Evolutionary conservation across 148 eudicot genomes (phyloP).

Genomic region (Simmondsia chinensis): DNA sequence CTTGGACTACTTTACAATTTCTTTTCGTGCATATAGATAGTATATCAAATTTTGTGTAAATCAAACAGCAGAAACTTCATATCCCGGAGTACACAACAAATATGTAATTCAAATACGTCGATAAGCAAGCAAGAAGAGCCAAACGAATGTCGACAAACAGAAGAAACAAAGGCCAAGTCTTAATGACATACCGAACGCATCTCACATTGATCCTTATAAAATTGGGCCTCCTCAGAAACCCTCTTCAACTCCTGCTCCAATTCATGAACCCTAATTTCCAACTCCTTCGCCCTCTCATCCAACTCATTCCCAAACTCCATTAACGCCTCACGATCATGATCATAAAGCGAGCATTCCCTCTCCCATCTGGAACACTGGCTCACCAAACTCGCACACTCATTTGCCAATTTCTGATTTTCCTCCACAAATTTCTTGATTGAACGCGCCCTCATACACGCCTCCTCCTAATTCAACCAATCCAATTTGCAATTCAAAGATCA

Average conservation of each 20-base stretch:
- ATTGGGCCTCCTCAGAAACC: slow-evolving; percentile 33
- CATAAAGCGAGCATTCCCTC: slow-evolving; percentile 75
- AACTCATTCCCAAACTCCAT: slow-evolving; percentile 97
- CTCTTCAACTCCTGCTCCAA: slow-evolving; percentile 51
- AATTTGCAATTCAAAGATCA: background rate
- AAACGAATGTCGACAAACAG: background rate
- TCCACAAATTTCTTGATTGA: slow-evolving; percentile 83
- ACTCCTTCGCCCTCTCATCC: slow-evolving; percentile 73
- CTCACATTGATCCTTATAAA: slow-evolving; percentile 39
- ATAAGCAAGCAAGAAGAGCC: background rate
- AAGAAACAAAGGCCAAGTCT: background rate
- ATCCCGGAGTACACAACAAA: too few species aligned
- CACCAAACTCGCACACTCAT: slow-evolving; percentile 58
- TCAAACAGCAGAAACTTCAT: too few species aligned
- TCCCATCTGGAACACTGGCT: slow-evolving; percentile 56
- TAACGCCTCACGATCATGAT: slow-evolving; percentile 74
- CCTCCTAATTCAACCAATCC: slow-evolving; percentile 62
- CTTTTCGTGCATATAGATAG: too few species aligned
- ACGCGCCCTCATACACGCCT: slow-evolving; percentile 75
- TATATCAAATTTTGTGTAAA: too few species aligned
- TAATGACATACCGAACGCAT: slow-evolving; percentile 28
- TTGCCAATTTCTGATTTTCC: slow-evolving; percentile 74
- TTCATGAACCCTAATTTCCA: slow-evolving; percentile 42
- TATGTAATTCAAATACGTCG: background rate
- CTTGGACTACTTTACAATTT: too few species aligned